Evolutionary conservation across 2,329 filamentous ascomycete species (phyloP).

Genomic region (Talaromyces albobiverticillius): DNA sequence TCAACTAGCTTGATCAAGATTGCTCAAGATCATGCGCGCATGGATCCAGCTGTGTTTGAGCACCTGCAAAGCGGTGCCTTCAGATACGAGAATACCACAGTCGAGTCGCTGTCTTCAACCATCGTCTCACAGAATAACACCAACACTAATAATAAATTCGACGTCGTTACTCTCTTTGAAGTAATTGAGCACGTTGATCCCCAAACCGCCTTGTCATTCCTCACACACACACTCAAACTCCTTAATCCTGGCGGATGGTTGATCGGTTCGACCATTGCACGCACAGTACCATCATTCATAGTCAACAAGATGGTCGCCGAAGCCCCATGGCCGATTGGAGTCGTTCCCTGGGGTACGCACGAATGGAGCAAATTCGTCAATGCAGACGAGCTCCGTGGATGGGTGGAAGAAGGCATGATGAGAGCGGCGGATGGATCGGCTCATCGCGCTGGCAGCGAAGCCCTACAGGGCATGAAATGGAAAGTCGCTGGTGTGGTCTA

Average conservation of each 20-base stretch:
- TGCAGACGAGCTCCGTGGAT: slow-evolving; percentile 61
- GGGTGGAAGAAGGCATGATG: slow-evolving; percentile 43
- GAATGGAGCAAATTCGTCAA: slow-evolving; percentile 97
- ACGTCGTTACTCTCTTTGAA: slow-evolving; percentile 86
- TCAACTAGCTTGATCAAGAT: slow-evolving; percentile 51
- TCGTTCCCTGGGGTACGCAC: slow-evolving; percentile 90
- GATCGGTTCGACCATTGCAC: slow-evolving; percentile 84
- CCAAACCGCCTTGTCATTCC: slow-evolving; percentile 63
- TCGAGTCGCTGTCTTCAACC: slow-evolving; percentile 62
- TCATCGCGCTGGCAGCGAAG: slow-evolving; percentile 22
- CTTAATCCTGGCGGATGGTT: slow-evolving; percentile 92
- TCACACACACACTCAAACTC: slow-evolving; percentile 56
- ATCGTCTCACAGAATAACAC: not conserved
- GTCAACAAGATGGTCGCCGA: slow-evolving; percentile 92
- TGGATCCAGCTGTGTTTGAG: slow-evolving; percentile 64
- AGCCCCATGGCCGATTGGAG: slow-evolving; percentile 64
- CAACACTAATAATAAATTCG: slow-evolving; percentile 58
- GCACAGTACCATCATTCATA: slow-evolving; percentile 84
- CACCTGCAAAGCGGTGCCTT: slow-evolving; percentile 55
- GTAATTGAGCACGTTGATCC: slow-evolving; percentile 88
- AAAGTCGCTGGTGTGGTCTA: slow-evolving; percentile 79
- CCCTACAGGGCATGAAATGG: slow-evolving; percentile 51
- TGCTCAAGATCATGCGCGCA: slow-evolving; percentile 70
- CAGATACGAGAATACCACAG: slow-evolving; percentile 69
- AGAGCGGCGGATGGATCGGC: slow-evolving; percentile 46